Conservation (phyloP, 768 basidiomycete genomes). For the Tephrocybe sp. region DNA sequence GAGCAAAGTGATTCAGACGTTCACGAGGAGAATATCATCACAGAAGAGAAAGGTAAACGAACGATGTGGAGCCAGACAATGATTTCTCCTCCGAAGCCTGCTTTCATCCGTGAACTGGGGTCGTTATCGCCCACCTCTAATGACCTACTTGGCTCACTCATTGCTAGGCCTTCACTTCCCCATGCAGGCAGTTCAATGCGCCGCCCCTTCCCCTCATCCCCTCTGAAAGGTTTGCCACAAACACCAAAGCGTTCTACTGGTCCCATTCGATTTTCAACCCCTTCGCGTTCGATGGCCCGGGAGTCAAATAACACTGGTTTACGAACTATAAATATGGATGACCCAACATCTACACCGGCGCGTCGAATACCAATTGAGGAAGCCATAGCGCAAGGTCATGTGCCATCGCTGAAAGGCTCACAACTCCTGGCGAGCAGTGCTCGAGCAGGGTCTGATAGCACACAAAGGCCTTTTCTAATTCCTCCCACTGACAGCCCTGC, state of each 20-base stretch:
- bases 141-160: conserved; percentile 35
- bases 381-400: conserved; percentile 45
- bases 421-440: conserved; percentile 28
- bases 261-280: conserved; percentile 21
- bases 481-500: conserved; percentile 38
- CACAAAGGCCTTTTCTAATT: conserved; percentile 26
- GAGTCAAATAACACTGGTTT: conserved; percentile 31
- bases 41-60: neutral
- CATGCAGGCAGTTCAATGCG: neutral
- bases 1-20: neutral
- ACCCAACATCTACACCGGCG: conserved; percentile 55
- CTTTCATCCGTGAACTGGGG: conserved; percentile 39
- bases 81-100: conserved; percentile 12
- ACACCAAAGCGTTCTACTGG: conserved; percentile 16
- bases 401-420: conserved; percentile 45
- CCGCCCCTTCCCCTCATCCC: conserved; percentile 11
- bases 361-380: conserved; percentile 57
- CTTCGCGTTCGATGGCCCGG: conserved; percentile 13
- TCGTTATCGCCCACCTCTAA: conserved; percentile 62
- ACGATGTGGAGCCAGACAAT: neutral
- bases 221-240: conserved; percentile 17
- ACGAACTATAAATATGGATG: conserved; percentile 27
- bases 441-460: conserved; percentile 7
- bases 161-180: conserved; percentile 20
- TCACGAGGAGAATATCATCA: neutral